Evolutionary conservation across 768 basidiomycete genomes (phyloP).

Genomic region (Naganishia kalamii): DNA sequence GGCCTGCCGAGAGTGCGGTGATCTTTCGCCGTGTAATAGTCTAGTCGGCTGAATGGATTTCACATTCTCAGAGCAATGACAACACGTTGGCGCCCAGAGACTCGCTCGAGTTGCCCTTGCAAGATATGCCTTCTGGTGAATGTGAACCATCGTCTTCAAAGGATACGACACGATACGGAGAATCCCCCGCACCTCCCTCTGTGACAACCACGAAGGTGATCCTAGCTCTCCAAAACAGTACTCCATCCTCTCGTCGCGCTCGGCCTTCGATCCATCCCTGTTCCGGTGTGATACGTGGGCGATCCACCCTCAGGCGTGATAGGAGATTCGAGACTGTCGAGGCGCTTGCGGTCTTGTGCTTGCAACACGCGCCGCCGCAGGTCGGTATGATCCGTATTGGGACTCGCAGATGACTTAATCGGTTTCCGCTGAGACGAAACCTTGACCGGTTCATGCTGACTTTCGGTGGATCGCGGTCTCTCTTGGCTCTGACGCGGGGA

Average conservation of each 20-base stretch:
- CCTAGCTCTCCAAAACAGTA: not conserved
- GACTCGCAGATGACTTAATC: not conserved
- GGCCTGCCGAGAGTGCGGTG: too few relatives aligned
- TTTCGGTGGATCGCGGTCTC: not conserved
- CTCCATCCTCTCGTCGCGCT: not conserved
- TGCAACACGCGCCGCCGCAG: not conserved
- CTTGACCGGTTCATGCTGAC: too few relatives aligned
- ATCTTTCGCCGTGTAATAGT: too few relatives aligned
- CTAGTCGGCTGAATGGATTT: too few relatives aligned
- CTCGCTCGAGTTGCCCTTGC: too few relatives aligned
- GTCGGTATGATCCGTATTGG: not conserved
- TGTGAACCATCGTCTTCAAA: too few relatives aligned
- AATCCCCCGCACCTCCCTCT: not conserved
- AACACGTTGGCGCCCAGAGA: too few relatives aligned
- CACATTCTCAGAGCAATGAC: too few relatives aligned
- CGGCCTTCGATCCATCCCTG: not conserved
- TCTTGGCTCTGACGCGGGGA: not conserved
- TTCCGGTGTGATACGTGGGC: not conserved
- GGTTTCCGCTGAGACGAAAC: not conserved
- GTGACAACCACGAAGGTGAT: not conserved
- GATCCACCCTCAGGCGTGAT: conserved; percentile 1
- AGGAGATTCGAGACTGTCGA: not conserved
- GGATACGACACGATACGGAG: not conserved
- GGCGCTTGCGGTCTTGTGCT: not conserved
- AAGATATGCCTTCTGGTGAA: too few relatives aligned